Percentiles rank a stretch among this genome's conserved stretches.
These are phyloP conservation scores for Diutina neorugosa DNA, from an alignment of 1,139 yeast genomes.

Conservation along the genomic window DNA sequence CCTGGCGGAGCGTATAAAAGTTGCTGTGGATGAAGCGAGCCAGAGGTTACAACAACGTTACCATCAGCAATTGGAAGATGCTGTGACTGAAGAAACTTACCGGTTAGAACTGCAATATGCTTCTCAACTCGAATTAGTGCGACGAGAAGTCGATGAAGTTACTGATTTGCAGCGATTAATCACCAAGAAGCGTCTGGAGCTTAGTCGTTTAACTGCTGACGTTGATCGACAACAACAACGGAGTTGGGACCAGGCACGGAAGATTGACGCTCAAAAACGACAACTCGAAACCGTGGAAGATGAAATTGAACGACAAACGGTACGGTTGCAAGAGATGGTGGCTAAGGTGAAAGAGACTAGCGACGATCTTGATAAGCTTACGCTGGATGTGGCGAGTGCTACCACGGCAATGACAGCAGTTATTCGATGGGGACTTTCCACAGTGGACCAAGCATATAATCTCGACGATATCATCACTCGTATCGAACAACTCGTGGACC, in stretches of 20 bases:
- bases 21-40: neutral
- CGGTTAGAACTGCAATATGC: neutral
- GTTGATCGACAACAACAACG: neutral
- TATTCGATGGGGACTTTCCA: neutral
- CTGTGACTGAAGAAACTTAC: neutral
- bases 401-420: neutral
- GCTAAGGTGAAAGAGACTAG: neutral
- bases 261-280: neutral
- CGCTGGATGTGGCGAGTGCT: neutral
- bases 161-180: neutral
- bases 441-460: neutral
- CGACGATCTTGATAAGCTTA: neutral
- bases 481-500: neutral
- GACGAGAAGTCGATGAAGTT: neutral
- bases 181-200: neutral
- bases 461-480: neutral
- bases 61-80: neutral
- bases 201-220: neutral
- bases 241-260: neutral
- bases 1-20: neutral
- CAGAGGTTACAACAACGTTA: neutral
- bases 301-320: neutral
- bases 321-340: neutral
- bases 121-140: neutral
- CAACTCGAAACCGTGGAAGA: neutral